Base-by-base conservation (phyloP, 305 asterid genomes). In the Fraxinus angustifolia region DNA sequence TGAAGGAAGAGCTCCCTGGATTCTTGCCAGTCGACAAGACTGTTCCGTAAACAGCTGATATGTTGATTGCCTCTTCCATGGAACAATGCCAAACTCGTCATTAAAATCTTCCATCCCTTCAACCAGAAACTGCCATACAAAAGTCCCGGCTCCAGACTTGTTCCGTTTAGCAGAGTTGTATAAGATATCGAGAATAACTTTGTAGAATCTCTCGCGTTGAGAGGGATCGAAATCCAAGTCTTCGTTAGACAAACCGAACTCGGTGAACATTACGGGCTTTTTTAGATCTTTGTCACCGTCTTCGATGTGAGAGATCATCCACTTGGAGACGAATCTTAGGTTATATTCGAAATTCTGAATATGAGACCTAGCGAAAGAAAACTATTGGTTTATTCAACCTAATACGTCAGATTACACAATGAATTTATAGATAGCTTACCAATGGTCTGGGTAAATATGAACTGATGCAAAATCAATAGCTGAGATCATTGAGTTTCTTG, bases 261-360 rank as follows among this genome's bases (percentile, higher is more conserved):
- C 99, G 0, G 98, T 94, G 90, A 96, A 93, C 85, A 93, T 80
- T 23, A 96, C 85, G 0, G 99, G 99, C 84, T 96, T 96, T 50
- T 90, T 94, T 73, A 96, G 97, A 79, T 91, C 97, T 81, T 87
- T 91, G 84, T 96, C 98, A 4, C 99, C 97, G 26, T 96, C 99
- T 84, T 96, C 98, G 6, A 96, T 92, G 94, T 96, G 99, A 28
- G 99, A 96, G 16, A 91, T 80, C 95, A 93, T 91, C 99, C 99
- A 96, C 84, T 90, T 94, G 56, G 91, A 56, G 3, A 88, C 97
- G 75, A 87, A 96, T 74, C 91, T 92, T 45, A 96, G 82, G 84
- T 91, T 93, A 33, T 90, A 90, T 73, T 93, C 97, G 7, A 92
- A 92, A 11, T 87, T 86, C 21, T 90, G 94, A 70, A 90, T 88